A percentile compares a stretch with the other conserved stretches of the same genome.
Evolutionary conservation across 2,329 filamentous ascomycete genomes (phyloP).

Genomic region (Penicillium sp.): DNA sequence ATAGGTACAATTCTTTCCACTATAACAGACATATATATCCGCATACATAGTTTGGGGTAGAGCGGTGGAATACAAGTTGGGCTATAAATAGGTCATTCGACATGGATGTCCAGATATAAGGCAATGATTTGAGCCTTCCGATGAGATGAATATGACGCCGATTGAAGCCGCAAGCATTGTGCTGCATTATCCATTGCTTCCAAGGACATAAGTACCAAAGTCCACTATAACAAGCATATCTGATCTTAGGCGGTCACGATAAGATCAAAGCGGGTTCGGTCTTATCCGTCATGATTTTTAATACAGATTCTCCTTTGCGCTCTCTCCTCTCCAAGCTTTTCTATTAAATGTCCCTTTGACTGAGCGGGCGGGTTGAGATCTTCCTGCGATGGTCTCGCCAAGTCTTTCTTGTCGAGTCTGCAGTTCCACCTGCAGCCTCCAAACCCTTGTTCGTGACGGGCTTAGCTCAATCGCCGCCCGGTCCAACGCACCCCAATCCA

Average conservation of each 20-base stretch:
- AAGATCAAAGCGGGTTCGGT: slow-evolving; percentile 21
- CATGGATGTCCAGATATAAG: too few species aligned
- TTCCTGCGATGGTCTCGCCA: slow-evolving; percentile 34
- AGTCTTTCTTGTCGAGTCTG: slow-evolving; percentile 32
- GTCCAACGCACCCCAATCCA: slow-evolving; percentile 10
- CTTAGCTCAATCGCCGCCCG: slow-evolving; percentile 15
- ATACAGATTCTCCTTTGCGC: neutral
- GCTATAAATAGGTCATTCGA: too few species aligned
- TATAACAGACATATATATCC: too few species aligned
- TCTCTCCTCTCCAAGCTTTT: neutral
- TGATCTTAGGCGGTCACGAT: slow-evolving; percentile 1
- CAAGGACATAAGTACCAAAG: neutral
- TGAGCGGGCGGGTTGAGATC: slow-evolving; percentile 18
- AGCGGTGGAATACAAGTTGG: too few species aligned
- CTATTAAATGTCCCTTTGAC: slow-evolving; percentile 11
- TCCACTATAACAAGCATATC: neutral
- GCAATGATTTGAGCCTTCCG: too few species aligned
- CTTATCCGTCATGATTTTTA: slow-evolving; percentile 20
- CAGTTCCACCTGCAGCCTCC: slow-evolving; percentile 36
- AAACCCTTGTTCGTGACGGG: slow-evolving; percentile 24
- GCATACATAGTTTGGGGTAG: too few species aligned
- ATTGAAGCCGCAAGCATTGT: neutral
- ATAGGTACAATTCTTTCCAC: too few species aligned
- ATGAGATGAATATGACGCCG: too few species aligned
- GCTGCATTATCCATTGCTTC: too few species aligned